Percentiles rank a stretch among this genome's conserved stretches.
phyloP scores from a whole-genome alignment of 768 basidiomycete species.

The Inosperma sp. region DNA sequence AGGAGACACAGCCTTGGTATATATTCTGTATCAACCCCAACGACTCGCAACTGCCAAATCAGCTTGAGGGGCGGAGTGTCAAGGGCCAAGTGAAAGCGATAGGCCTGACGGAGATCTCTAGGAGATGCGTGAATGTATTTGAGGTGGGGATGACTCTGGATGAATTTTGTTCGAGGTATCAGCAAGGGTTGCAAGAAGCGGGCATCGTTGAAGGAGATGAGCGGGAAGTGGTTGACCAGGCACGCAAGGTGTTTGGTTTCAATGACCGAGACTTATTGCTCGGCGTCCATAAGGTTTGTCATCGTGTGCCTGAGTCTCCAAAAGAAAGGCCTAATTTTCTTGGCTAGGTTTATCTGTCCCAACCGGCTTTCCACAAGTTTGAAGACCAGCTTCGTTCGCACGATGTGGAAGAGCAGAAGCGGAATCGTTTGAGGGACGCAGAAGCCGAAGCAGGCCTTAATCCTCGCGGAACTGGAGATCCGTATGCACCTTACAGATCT shows the following conservation, averaged over 20 bases:
- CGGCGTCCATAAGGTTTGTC: conserved; percentile 76
- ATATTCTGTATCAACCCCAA: conserved; percentile 94
- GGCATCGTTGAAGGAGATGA: conserved; percentile 58
- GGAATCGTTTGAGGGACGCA: conserved; percentile 70
- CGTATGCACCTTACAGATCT: conserved; percentile 71
- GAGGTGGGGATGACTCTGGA: conserved; percentile 81
- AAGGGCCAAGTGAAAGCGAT: conserved; percentile 86
- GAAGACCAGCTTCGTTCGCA: conserved; percentile 81
- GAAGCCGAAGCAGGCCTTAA: conserved; percentile 68
- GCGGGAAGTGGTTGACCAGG: conserved; percentile 57
- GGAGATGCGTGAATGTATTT: conserved; percentile 59
- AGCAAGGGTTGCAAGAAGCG: conserved; percentile 51
- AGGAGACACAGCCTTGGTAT: conserved; percentile 88
- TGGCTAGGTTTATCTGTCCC: conserved; percentile 80
- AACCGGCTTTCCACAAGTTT: conserved; percentile 77
- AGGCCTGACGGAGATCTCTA: conserved; percentile 75
- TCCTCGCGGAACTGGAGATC: conserved; percentile 54
- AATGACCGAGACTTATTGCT: conserved; percentile 71
- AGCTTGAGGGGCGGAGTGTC: conserved; percentile 86
- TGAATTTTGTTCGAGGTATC: conserved; percentile 86
- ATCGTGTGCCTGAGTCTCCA: neutral
- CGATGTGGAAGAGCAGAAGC: conserved; percentile 84
- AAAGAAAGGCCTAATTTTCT: neutral
- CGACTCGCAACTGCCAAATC: conserved; percentile 91
- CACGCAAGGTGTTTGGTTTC: conserved; percentile 51